Evolutionary conservation across 2,329 filamentous ascomycete species (phyloP).

Genomic region (Cladosporium sphaerospermum): DNA sequence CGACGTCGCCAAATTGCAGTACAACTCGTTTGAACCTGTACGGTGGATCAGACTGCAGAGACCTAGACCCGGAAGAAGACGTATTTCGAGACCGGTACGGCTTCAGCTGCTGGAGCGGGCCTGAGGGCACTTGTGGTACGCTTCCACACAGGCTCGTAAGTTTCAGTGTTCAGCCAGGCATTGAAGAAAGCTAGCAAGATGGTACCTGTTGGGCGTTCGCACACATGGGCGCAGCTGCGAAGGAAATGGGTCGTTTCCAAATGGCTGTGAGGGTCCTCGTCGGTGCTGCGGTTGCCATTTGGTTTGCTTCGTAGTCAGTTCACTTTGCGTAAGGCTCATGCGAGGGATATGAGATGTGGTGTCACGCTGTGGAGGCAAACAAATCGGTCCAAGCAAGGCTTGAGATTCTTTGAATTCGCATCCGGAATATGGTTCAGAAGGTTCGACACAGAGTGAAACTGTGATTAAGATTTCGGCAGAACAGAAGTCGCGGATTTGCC

Average conservation of each 20-base stretch:
- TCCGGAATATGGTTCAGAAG: no score
- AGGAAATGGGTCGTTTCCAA: not conserved
- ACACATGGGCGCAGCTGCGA: not conserved
- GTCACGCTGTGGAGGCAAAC: no score
- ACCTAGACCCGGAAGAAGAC: not conserved
- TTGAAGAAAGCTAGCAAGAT: not conserved
- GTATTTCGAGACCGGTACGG: not conserved
- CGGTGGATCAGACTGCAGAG: not conserved
- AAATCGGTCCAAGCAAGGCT: no score
- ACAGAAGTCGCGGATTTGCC: not conserved
- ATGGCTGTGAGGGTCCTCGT: not conserved
- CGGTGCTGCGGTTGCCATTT: not conserved
- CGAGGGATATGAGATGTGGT: not conserved
- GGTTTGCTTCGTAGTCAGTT: not conserved
- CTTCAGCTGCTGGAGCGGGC: not conserved
- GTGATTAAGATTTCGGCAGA: no score
- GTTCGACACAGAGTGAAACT: no score
- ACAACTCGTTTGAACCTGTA: not conserved
- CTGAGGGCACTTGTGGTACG: not conserved
- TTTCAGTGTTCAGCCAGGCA: not conserved
- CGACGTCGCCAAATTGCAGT: no score
- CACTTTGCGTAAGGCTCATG: not conserved
- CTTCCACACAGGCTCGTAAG: not conserved
- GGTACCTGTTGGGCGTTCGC: not conserved
- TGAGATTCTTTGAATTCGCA: no score